These are phyloP conservation scores for Cystoisospora suis DNA, from an alignment of 169 alveolate species.

Conservation along the genomic window DNA sequence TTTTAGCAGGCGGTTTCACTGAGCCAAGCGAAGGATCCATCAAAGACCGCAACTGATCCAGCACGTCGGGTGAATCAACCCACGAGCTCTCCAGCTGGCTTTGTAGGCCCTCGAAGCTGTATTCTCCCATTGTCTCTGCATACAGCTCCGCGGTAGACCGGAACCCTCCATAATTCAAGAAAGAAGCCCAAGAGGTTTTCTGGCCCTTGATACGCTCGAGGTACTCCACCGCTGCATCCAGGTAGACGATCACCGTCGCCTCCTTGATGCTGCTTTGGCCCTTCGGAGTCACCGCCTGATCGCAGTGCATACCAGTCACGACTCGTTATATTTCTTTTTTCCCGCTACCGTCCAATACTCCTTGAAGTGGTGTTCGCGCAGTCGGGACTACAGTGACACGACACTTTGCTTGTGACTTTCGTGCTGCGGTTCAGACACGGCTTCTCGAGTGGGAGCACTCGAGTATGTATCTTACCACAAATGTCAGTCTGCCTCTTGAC, in stretches of 20 bases:
- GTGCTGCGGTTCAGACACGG: too few species aligned
- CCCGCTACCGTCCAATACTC: too few species aligned
- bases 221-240: constrained; percentile 1
- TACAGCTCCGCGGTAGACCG: constrained; percentile 49
- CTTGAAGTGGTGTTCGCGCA: too few species aligned
- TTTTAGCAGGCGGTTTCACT: not conserved
- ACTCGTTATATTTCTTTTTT: too few species aligned
- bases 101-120: constrained; percentile 50
- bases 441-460: too few species aligned
- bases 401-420: too few species aligned
- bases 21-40: constrained; percentile 54
- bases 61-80: not conserved
- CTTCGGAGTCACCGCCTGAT: not conserved
- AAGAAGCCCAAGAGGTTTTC: constrained; percentile 43
- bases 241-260: not conserved
- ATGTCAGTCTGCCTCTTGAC: too few species aligned
- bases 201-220: constrained; percentile 30
- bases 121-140: constrained; percentile 30
- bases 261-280: not conserved
- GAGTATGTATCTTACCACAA: not conserved
- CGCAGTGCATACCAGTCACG: too few species aligned
- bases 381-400: too few species aligned
- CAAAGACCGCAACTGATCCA: not conserved
- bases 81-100: constrained; percentile 11
- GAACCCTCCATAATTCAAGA: constrained; percentile 28